Base-by-base conservation (phyloP, 352 stramenopile genomes). In the Pythium phragmiticola region DNA sequence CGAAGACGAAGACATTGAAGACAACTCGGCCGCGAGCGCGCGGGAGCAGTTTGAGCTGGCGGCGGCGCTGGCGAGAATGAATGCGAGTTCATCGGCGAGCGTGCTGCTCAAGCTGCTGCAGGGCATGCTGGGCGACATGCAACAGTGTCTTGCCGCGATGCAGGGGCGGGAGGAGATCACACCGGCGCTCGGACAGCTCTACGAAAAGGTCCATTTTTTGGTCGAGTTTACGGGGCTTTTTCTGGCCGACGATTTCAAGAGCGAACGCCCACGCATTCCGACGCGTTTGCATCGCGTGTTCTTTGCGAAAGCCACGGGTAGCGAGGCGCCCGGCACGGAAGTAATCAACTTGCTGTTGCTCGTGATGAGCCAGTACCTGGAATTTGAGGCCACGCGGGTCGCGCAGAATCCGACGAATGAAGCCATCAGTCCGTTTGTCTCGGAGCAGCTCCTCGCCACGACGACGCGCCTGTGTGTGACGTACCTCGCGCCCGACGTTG, bases 1-100 rank as follows among this genome's bases (percentile, higher is more conserved):
- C 61, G 83, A 95, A 68, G 77, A 92, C 43, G 84, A 95, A 72
- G 84, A 95, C 37, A 83, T 94, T 41, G 84, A 95, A 63, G 83
- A 92, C 70, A 85, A 89, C 39, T 85, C 82, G 7, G 72, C 78
- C 30, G 89, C 77, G 23, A 77, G 74, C 42, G 56, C 77, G 28
- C 74, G 68, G 1, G 87, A 94, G 37, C 84, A 95, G 51, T 80
- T 88, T 53, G 85, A 89, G 55, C 56, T 91, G 12, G 87, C 85
- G 4, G 81, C 87, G 2, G 77, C 83, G 19, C 71, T 95, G 3
- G 83, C 83, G 4, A 74, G 83, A 7, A 69, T 94, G 49, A 93
- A 93, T 48, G 66, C 75, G 7, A 65, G 70, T 19, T 79, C 80
- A 7, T 84, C 82, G 2, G 57, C 81, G 23, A 66, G 65, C 6